Percentiles rank a stretch among this genome's conserved stretches.
Evolutionary conservation across 2,329 filamentous ascomycete genomes (phyloP).

Genomic region (Talaromyces islandicus): DNA sequence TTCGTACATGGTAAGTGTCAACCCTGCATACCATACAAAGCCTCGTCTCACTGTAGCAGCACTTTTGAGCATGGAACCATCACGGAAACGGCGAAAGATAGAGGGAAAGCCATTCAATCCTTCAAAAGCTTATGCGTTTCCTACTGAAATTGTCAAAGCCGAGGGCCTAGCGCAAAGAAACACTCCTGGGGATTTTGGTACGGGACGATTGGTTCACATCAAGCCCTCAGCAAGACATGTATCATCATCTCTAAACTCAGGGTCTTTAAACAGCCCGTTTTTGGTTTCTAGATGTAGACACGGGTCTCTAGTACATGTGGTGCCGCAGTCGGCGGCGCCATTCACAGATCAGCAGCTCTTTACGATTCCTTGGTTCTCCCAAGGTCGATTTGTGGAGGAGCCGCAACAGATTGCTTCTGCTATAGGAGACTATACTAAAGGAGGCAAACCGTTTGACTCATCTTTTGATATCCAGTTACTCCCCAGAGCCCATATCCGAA

Average conservation of each 20-base stretch:
- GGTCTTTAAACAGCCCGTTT: neutral
- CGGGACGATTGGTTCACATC: neutral
- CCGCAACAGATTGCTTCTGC: neutral
- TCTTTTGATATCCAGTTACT: constrained; percentile 1
- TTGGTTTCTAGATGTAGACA: neutral
- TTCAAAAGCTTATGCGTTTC: neutral
- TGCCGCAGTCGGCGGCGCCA: neutral
- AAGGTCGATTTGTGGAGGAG: neutral
- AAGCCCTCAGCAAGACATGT: neutral
- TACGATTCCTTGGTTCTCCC: neutral
- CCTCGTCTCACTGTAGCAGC: neutral
- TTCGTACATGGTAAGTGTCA: neutral
- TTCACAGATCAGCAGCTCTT: neutral
- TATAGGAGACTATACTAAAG: neutral
- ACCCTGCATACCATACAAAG: neutral
- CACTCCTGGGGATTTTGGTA: neutral
- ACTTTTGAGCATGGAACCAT: neutral
- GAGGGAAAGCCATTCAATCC: neutral
- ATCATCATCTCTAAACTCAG: neutral
- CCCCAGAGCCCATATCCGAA: constrained; percentile 7
- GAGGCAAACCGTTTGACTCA: neutral
- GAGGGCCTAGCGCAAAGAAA: neutral
- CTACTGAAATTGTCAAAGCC: neutral
- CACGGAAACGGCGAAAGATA: constrained; percentile 1
- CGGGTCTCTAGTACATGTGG: neutral